phyloP scores from a whole-genome alignment of 2,329 filamentous ascomycete genomes.

The Diaporthe ampelina region DNA sequence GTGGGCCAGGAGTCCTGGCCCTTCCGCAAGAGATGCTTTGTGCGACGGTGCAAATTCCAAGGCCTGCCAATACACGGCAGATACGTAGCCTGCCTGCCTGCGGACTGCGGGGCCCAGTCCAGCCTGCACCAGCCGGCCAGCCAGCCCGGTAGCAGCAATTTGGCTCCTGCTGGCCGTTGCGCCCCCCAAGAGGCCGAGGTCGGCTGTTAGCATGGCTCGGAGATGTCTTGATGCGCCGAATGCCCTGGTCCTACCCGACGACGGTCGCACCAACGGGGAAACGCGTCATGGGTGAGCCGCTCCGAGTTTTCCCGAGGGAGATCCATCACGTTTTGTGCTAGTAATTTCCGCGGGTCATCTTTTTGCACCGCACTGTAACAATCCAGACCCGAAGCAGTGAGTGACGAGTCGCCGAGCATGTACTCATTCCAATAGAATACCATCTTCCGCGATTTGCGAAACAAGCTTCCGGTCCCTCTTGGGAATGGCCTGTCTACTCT shows the following conservation, averaged over 20 bases:
- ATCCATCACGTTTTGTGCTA: neutral
- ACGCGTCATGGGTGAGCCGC: neutral
- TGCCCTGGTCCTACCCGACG: neutral
- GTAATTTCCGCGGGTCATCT: slow-evolving; percentile 14
- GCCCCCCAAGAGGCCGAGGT: slow-evolving; percentile 9
- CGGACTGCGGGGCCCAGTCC: slow-evolving; percentile 13
- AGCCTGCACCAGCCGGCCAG: slow-evolving; percentile 2
- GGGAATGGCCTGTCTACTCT: neutral
- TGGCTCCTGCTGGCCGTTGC: neutral
- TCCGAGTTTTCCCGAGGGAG: slow-evolving; percentile 32
- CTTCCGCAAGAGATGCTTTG: neutral
- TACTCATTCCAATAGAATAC: slow-evolving; percentile 10
- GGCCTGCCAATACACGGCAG: neutral
- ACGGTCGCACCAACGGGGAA: neutral
- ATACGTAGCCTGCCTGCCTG: neutral
- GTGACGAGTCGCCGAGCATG: slow-evolving; percentile 4
- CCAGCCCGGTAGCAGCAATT: neutral
- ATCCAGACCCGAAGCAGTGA: neutral
- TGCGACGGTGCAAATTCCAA: slow-evolving; percentile 15
- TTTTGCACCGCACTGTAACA: neutral
- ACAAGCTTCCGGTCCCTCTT: slow-evolving; percentile 17
- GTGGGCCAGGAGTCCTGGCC: neutral
- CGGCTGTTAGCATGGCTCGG: slow-evolving; percentile 4
- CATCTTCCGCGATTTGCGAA: slow-evolving; percentile 35
- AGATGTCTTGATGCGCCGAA: slow-evolving; percentile 1